Conservation (phyloP, 208 protist genomes). For the Vickermania spadyakhi region DNA sequence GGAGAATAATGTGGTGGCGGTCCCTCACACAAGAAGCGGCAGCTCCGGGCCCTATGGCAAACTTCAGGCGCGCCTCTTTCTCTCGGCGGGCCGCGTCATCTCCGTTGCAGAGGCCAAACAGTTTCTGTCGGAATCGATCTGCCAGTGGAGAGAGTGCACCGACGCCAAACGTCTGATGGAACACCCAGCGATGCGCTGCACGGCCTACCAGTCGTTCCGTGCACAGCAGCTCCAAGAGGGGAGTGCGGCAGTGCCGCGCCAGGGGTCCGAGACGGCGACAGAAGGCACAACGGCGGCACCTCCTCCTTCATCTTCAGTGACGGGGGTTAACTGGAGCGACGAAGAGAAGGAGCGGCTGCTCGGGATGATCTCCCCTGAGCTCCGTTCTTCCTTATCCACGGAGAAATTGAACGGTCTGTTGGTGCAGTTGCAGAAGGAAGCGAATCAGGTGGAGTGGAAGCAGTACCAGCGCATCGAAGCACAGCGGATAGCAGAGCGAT, state of each 20-base stretch:
- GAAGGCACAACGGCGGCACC: too few relatives aligned
- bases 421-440: conserved; percentile 53
- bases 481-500: conserved; percentile 46
- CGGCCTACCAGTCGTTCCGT: conserved; percentile 17
- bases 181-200: conserved; percentile 19
- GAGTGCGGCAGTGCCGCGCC: too few relatives aligned
- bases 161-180: conserved; percentile 12
- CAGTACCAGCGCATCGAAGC: conserved; percentile 35
- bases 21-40: too few relatives aligned
- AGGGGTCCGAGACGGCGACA: too few relatives aligned
- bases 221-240: neutral
- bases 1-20: too few relatives aligned
- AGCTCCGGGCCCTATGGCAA: neutral
- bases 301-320: too few relatives aligned
- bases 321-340: neutral
- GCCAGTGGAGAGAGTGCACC: too few relatives aligned
- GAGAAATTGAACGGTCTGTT: conserved; percentile 44
- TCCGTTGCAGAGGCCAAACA: conserved; percentile 23
- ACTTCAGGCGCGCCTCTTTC: conserved; percentile 21
- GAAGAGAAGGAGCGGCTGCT: conserved; percentile 18
- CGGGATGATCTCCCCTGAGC: conserved; percentile 42
- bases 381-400: conserved; percentile 46
- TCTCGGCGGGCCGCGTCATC: conserved; percentile 13
- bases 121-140: conserved; percentile 12
- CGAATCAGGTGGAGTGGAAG: conserved; percentile 19